Percentiles rank a stretch among this genome's conserved stretches.
Evolutionary conservation across 169 alveolate species (phyloP).

Genomic region (Cyclospora cayetanensis): DNA sequence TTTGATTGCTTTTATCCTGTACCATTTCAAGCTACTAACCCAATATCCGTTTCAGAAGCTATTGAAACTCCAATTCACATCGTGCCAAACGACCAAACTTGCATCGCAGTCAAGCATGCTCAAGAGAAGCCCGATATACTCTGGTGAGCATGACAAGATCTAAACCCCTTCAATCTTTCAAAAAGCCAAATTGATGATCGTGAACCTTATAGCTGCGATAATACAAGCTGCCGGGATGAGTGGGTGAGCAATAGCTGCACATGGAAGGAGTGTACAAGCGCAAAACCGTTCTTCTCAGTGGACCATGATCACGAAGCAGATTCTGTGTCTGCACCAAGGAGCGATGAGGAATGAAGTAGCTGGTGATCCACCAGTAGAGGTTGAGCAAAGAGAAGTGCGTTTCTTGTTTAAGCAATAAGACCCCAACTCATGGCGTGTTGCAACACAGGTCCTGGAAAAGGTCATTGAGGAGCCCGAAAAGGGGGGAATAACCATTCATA

Average conservation of each 20-base stretch:
- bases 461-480: conserved; percentile 66
- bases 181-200: background rate
- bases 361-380: conserved; percentile 71
- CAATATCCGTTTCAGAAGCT: background rate
- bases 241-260: conserved; percentile 32
- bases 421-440: background rate
- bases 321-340: conserved; percentile 71
- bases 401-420: background rate
- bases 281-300: conserved; percentile 20
- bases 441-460: conserved; percentile 64
- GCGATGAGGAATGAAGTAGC: conserved; percentile 73
- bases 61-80: conserved; percentile 70
- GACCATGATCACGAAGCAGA: conserved; percentile 66
- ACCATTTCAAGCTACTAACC: background rate
- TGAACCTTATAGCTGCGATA: conserved; percentile 65
- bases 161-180: background rate
- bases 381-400: conserved; percentile 63
- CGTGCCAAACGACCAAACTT: conserved; percentile 51
- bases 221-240: conserved; percentile 63
- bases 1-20: background rate
- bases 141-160: background rate
- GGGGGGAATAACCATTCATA: conserved; percentile 64
- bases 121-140: conserved; percentile 25
- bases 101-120: conserved; percentile 62
- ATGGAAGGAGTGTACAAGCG: background rate